phyloP scores from a whole-genome alignment of 2,329 filamentous ascomycete species.

The Verticillium albo-atrum region DNA sequence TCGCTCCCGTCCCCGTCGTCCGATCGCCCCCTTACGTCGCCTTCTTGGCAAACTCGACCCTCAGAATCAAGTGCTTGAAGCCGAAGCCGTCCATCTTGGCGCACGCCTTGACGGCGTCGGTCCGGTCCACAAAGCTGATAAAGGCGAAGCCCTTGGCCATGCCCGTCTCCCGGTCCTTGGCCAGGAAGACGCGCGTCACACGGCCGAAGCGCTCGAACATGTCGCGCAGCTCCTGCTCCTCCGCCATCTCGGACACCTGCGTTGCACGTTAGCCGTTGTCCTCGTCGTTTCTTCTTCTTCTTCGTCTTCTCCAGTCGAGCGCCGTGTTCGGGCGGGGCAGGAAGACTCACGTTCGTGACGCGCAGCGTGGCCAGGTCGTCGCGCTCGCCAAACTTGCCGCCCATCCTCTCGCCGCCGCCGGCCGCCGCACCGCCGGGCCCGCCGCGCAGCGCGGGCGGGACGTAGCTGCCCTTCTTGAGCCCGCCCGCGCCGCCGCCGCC shows the following conservation, averaged over 20 bases:
- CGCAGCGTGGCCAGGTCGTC: slow-evolving; percentile 95
- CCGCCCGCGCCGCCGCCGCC: slow-evolving; percentile 57
- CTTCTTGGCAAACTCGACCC: slow-evolving; percentile 86
- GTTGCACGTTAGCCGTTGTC: slow-evolving; percentile 19
- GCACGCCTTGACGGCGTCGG: slow-evolving; percentile 87
- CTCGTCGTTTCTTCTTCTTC: no score
- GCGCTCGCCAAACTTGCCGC: slow-evolving; percentile 84
- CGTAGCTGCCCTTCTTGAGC: slow-evolving; percentile 78
- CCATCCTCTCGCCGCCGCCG: slow-evolving; percentile 80
- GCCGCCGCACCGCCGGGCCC: slow-evolving; percentile 49
- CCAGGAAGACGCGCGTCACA: slow-evolving; percentile 94
- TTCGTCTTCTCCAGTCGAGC: no score
- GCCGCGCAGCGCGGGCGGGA: slow-evolving; percentile 87
- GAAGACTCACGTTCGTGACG: slow-evolving; percentile 84
- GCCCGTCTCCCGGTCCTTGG: slow-evolving; percentile 95
- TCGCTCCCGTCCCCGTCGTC: background rate
- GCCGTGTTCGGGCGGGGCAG: no score
- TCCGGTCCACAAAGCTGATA: slow-evolving; percentile 89
- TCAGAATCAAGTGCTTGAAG: slow-evolving; percentile 81
- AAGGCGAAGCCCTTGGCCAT: slow-evolving; percentile 98
- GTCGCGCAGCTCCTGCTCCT: slow-evolving; percentile 90
- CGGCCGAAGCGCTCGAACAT: slow-evolving; percentile 98
- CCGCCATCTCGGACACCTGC: slow-evolving; percentile 92
- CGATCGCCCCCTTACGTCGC: slow-evolving; percentile 33
- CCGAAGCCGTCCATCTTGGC: slow-evolving; percentile 97